phyloP scores from a whole-genome alignment of 2,329 filamentous ascomycete genomes.

The Nigrospora sphaerica region DNA sequence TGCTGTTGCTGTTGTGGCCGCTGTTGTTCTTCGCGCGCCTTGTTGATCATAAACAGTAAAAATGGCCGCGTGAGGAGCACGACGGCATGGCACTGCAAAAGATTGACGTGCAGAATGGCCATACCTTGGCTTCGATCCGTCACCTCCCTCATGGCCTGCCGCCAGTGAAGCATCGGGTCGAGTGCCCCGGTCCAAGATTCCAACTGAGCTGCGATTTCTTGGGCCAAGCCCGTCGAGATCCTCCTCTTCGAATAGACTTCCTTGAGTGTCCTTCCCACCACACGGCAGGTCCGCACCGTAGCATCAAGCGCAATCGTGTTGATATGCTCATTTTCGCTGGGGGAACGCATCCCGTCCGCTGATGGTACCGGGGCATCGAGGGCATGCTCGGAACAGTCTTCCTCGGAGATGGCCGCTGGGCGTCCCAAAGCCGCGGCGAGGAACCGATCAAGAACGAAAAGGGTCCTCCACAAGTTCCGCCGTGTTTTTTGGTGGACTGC shows the following conservation, averaged over 20 bases:
- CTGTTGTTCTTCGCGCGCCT: slow-evolving; percentile 16
- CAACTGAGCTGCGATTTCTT: slow-evolving; percentile 48
- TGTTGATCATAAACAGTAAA: slow-evolving; percentile 50
- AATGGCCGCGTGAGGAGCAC: slow-evolving; percentile 59
- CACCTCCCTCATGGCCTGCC: slow-evolving; percentile 33
- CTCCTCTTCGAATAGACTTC: slow-evolving; percentile 53
- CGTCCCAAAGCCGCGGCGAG: slow-evolving; percentile 56
- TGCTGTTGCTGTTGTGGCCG: slow-evolving; percentile 5
- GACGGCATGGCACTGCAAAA: slow-evolving; percentile 56
- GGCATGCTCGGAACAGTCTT: slow-evolving; percentile 50
- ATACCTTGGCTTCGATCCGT: slow-evolving; percentile 41
- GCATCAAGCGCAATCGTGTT: slow-evolving; percentile 38
- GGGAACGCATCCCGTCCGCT: background rate
- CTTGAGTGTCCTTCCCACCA: slow-evolving; percentile 51
- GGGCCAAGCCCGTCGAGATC: slow-evolving; percentile 49
- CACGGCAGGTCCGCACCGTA: slow-evolving; percentile 47
- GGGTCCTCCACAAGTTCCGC: slow-evolving; percentile 55
- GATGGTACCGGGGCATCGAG: slow-evolving; percentile 16
- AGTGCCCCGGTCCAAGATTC: slow-evolving; percentile 43
- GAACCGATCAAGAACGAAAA: slow-evolving; percentile 59
- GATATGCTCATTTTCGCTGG: slow-evolving; percentile 9
- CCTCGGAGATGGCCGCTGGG: slow-evolving; percentile 53
- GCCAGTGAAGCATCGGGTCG: slow-evolving; percentile 41
- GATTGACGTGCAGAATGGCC: slow-evolving; percentile 54
- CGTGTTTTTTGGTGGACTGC: slow-evolving; percentile 37